A percentile compares a stretch with the other conserved stretches of the same genome.
These are phyloP conservation scores for Kodamaea neixiangensis DNA, from an alignment of 805 yeast genomes.

Conservation along the genomic window DNA sequence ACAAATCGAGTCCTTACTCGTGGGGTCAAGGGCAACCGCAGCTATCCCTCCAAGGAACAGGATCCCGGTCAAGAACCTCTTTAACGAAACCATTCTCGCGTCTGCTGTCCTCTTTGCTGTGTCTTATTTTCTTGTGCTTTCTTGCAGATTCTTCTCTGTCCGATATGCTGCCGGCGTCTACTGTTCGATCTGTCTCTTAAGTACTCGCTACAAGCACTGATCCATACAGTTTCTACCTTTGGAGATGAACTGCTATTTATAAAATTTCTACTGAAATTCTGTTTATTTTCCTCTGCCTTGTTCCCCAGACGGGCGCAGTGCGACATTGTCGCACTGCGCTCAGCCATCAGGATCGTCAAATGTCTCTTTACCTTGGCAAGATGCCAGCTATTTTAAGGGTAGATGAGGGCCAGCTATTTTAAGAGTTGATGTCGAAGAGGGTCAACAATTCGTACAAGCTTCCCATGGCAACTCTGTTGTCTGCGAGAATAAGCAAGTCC, in stretches of 20 bases:
- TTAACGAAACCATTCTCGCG: conserved; percentile 8
- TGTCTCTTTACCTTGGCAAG: not conserved
- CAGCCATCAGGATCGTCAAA: not conserved
- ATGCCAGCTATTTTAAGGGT: too few species aligned
- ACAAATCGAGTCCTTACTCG: conserved; percentile 41
- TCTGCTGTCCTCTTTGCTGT: not conserved
- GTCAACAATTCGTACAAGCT: conserved; percentile 20
- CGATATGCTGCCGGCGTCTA: too few species aligned
- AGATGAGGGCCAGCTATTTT: not conserved
- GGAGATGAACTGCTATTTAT: not conserved
- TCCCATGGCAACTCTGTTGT: conserved; percentile 32
- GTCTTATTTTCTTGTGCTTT: not conserved
- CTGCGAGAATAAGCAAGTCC: conserved; percentile 28
- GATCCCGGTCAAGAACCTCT: conserved; percentile 6
- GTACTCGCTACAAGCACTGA: not conserved
- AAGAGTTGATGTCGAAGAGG: not conserved
- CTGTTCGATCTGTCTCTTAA: not conserved
- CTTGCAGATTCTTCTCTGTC: not conserved
- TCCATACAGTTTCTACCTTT: not conserved
- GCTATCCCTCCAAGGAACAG: conserved; percentile 3
- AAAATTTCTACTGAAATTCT: not conserved
- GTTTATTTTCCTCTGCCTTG: not conserved
- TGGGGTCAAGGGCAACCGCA: conserved; percentile 34
- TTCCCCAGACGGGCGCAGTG: not conserved
- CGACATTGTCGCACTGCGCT: not conserved